Evolutionary conservation across 257 asterid species (phyloP).

Genomic region (Echites panduratus): DNA sequence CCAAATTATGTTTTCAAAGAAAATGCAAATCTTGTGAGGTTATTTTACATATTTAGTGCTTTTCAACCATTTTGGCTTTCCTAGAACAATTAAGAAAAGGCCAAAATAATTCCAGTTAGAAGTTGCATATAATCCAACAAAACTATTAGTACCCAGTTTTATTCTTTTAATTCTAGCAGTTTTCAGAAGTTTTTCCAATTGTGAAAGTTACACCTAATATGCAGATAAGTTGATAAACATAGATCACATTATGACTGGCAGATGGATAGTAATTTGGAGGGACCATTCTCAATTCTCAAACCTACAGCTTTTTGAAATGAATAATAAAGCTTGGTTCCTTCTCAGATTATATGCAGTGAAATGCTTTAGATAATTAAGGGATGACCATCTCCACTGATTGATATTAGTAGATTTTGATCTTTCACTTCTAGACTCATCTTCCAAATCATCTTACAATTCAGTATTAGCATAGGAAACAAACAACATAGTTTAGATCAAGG

Average conservation of each 20-base stretch:
- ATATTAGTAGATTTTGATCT: neutral
- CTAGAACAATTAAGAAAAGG: neutral
- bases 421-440: neutral
- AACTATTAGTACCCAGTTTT: neutral
- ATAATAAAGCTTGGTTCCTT: neutral
- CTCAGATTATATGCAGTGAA: neutral
- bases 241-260: neutral
- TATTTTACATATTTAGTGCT: neutral
- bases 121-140: neutral
- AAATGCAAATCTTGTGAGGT: neutral
- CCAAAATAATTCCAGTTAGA: constrained; percentile 4
- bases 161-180: neutral
- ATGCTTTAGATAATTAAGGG: neutral
- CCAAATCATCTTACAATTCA: neutral
- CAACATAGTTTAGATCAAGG: neutral
- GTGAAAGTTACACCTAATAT: neutral
- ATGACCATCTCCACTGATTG: too few species aligned
- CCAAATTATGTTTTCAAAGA: neutral
- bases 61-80: neutral
- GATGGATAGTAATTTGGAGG: neutral
- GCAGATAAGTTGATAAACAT: neutral
- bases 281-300: neutral
- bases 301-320: neutral
- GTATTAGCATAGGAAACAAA: constrained; percentile 1
- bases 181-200: neutral